Conservation (phyloP, 2,329 filamentous ascomycete species). For the Nemania abortiva region DNA sequence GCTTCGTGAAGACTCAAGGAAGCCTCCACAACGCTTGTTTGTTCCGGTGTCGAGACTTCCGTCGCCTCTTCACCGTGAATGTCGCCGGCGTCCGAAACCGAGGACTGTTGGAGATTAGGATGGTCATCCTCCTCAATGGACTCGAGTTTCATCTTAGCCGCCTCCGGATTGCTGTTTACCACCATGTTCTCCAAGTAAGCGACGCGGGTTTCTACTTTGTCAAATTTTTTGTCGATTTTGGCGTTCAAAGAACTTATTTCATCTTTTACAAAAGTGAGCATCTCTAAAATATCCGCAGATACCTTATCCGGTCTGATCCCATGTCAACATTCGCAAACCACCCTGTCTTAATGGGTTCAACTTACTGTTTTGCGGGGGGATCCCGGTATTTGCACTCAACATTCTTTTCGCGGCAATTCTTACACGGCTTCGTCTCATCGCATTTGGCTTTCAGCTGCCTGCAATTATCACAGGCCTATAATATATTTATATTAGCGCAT, state of each 20-base stretch:
- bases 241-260: conserved; percentile 51
- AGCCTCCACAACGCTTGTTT: conserved; percentile 44
- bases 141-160: conserved; percentile 49
- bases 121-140: conserved; percentile 51
- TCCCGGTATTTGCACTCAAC: conserved; percentile 90
- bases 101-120: conserved; percentile 45
- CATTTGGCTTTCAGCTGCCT: conserved; percentile 90
- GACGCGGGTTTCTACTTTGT: conserved; percentile 54
- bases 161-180: conserved; percentile 46
- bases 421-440: conserved; percentile 85
- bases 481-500: conserved; percentile 42
- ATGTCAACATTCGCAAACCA: conserved; percentile 15
- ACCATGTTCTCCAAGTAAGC: conserved; percentile 55
- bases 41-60: conserved; percentile 49
- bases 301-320: conserved; percentile 67
- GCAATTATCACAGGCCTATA: conserved; percentile 89
- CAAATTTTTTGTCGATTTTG: conserved; percentile 51
- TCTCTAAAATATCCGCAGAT: conserved; percentile 70
- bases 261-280: conserved; percentile 55
- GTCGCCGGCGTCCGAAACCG: conserved; percentile 38
- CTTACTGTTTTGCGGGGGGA: conserved; percentile 90
- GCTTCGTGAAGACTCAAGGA: conserved; percentile 49
- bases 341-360: conserved; percentile 35
- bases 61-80: conserved; percentile 40
- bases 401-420: conserved; percentile 88